A percentile compares a stretch with the other conserved stretches of the same genome.
phyloP scores from a whole-genome alignment of 2,329 filamentous ascomycete species.

The Hymenoscyphus infarciens region DNA sequence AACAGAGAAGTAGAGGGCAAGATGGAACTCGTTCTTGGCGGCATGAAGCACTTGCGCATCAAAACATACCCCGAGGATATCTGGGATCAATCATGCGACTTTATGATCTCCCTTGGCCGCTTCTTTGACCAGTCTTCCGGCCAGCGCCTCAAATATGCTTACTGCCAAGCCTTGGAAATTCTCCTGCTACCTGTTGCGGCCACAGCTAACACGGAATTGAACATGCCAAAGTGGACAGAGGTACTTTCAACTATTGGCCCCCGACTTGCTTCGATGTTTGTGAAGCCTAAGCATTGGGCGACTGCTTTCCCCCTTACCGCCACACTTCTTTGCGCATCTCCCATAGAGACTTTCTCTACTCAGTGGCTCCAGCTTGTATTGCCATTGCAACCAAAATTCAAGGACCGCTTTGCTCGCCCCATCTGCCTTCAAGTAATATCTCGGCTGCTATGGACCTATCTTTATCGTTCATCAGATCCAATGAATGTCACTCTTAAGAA shows the following conservation, averaged over 20 bases:
- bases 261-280: slow-evolving; percentile 76
- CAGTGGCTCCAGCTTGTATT: slow-evolving; percentile 85
- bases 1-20: slow-evolving; percentile 72
- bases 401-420: slow-evolving; percentile 75
- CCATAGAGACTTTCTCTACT: slow-evolving; percentile 74
- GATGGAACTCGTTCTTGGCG: slow-evolving; percentile 81
- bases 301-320: slow-evolving; percentile 85
- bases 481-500: slow-evolving; percentile 67
- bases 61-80: slow-evolving; percentile 67
- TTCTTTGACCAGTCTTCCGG: slow-evolving; percentile 85
- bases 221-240: slow-evolving; percentile 79
- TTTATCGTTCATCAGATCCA: slow-evolving; percentile 74
- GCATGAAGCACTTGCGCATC: slow-evolving; percentile 86
- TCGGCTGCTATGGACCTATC: slow-evolving; percentile 87
- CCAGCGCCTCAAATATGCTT: slow-evolving; percentile 85
- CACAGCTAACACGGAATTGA: slow-evolving; percentile 72
- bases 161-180: slow-evolving; percentile 86
- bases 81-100: slow-evolving; percentile 87
- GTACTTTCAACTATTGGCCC: slow-evolving; percentile 77
- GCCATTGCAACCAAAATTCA: slow-evolving; percentile 74
- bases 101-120: slow-evolving; percentile 75
- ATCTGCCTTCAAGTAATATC: slow-evolving; percentile 86
- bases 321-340: slow-evolving; percentile 82
- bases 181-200: slow-evolving; percentile 84
- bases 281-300: slow-evolving; percentile 89